A percentile compares a stretch with the other conserved stretches of the same genome.
Conservation (phyloP, 495 filamentous ascomycete species). For the Tuber microsphaerosporum region DNA sequence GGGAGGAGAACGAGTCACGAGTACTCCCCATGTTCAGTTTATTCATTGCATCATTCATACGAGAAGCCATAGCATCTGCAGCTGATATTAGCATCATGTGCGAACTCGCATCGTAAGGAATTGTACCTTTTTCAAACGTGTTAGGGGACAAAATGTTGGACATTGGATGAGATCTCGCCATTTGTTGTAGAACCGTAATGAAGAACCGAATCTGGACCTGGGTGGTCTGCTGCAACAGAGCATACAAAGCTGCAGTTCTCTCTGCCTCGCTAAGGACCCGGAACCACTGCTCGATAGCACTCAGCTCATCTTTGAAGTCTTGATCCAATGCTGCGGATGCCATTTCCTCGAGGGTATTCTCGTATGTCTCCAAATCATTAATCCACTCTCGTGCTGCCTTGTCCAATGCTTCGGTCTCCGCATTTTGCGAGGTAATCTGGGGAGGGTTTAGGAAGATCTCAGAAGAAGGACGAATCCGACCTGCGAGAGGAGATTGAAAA, state of each 20-base stretch:
- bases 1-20: slow-evolving; percentile 72
- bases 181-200: slow-evolving; percentile 95
- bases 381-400: slow-evolving; percentile 97
- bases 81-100: slow-evolving; percentile 25
- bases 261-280: slow-evolving; percentile 94
- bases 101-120: slow-evolving; percentile 9
- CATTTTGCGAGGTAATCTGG: slow-evolving; percentile 42
- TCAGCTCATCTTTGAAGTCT: slow-evolving; percentile 98
- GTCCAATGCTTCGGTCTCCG: slow-evolving; percentile 75
- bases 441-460: slow-evolving; percentile 59
- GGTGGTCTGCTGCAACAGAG: slow-evolving; percentile 91
- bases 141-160: slow-evolving; percentile 91
- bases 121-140: slow-evolving; percentile 88
- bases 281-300: slow-evolving; percentile 99
- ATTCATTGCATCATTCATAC: slow-evolving; percentile 93
- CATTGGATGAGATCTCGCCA: slow-evolving; percentile 97
- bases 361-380: slow-evolving; percentile 95
- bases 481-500: slow-evolving; percentile 66
- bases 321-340: slow-evolving; percentile 94
- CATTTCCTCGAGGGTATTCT: slow-evolving; percentile 97
- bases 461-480: slow-evolving; percentile 85
- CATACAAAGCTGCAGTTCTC: slow-evolving; percentile 89
- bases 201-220: slow-evolving; percentile 99
- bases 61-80: slow-evolving; percentile 92
- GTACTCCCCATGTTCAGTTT: slow-evolving; percentile 81